Base-by-base conservation (phyloP, 2,329 filamentous ascomycete genomes). In the Eutypa lata region DNA sequence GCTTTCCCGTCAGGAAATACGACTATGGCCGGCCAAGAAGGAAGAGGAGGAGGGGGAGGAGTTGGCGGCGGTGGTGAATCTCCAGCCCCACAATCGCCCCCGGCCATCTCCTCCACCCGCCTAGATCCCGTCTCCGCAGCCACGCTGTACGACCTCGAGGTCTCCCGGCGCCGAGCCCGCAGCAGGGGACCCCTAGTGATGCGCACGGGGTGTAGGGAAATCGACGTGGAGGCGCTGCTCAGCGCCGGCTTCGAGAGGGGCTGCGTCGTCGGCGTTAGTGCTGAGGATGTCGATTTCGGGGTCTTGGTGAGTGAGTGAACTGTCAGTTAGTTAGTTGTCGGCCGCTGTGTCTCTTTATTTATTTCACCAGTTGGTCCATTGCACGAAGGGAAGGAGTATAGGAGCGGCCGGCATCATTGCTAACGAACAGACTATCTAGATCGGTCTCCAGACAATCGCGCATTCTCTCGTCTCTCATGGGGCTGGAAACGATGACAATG, bases 231-330 rank as follows among this genome's bases (percentile, higher is more conserved):
- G 28, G 70, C 79, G 6, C 66, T 84, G 5, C 52, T 74, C 6
- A 71, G 69, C 2, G 65, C 61, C 26, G 79, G 79, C 0, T 68
- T 82, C 11, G 74, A 78, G 63, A 65, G 76, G n/a, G 81, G 80
- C 0, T 68, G 67, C 19, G 73, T 84, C 0, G 75, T 82, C 1
- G 82, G 81, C 1, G 50, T 84, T 51, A 84, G 80, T 51, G 69
- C 76, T 0, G 80, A 82, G 64, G 75, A 77, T 19, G 76, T 75
- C 40, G 71, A 70, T n/a, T 64, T 80, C 53, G 79, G 76, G 1
- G 53, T 80, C 24, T 55, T 73, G 65, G 78, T 82, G 52, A 65
- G 74, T 64, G 16, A 24, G 22, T 51, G 3, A 31, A 10, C 6
- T 31, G 5, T 5, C 6, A 10, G 5, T 31, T 31, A 10, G 26